phyloP scores from a whole-genome alignment of 257 asterid genomes.

The Gentiana dahurica region DNA sequence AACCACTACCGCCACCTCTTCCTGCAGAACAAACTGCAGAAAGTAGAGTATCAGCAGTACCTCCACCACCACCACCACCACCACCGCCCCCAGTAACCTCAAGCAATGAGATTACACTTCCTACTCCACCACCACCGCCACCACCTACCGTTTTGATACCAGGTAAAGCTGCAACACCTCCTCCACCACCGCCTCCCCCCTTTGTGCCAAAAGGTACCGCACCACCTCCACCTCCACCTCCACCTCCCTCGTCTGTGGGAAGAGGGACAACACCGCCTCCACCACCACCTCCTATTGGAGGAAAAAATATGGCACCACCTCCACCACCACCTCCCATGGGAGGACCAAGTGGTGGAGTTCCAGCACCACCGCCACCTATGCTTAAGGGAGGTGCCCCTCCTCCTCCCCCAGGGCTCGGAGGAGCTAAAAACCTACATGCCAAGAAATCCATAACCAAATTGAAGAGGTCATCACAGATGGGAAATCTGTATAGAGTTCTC shows the following conservation, averaged over 20 bases:
- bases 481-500: constrained; percentile 69
- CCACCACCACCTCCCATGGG: constrained; percentile 48
- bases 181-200: constrained; percentile 18
- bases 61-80: not conserved
- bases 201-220: not conserved
- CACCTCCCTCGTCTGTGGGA: constrained; percentile 9
- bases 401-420: constrained; percentile 55
- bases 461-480: constrained; percentile 89
- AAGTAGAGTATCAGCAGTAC: not conserved
- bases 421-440: constrained; percentile 27
- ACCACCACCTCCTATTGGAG: constrained; percentile 20
- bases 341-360: constrained; percentile 20
- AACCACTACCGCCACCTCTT: constrained; percentile 18
- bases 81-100: not conserved
- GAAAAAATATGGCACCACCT: constrained; percentile 17
- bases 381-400: constrained; percentile 28
- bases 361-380: constrained; percentile 33
- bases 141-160: constrained; percentile 11
- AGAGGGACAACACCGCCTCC: constrained; percentile 12
- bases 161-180: not conserved
- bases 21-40: too few species aligned
- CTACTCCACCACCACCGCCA: constrained; percentile 16
- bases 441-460: constrained; percentile 49
- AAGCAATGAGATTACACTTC: constrained; percentile 15
- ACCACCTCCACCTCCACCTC: constrained; percentile 20